These are phyloP conservation scores for Teunomyces funiuensis DNA, from an alignment of 805 yeast genomes.

Conservation along the genomic window DNA sequence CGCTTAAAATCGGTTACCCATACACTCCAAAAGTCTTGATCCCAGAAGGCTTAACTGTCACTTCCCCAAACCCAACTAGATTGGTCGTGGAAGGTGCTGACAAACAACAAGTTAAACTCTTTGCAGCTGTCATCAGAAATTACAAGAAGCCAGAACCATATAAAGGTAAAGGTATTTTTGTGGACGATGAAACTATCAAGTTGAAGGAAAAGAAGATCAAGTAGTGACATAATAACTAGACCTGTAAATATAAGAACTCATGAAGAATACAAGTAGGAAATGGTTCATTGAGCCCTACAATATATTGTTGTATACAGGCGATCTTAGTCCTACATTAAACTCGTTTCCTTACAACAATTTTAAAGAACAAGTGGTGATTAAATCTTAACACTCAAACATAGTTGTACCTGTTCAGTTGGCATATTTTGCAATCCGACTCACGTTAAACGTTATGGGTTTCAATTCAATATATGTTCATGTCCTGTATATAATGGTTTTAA, in stretches of 20 bases:
- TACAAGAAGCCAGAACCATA: conserved; percentile 97
- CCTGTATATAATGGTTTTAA: neutral
- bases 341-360: too few species aligned
- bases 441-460: too few species aligned
- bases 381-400: too few species aligned
- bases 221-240: conserved; percentile 35
- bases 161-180: conserved; percentile 95
- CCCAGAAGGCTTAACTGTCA: conserved; percentile 74
- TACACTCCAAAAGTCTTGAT: conserved; percentile 71
- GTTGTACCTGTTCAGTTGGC: too few species aligned
- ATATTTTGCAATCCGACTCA: too few species aligned
- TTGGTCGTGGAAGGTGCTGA: conserved; percentile 82
- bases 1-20: conserved; percentile 86
- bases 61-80: conserved; percentile 83
- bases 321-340: too few species aligned
- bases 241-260: conserved; percentile 4
- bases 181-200: conserved; percentile 86
- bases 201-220: conserved; percentile 92
- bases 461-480: neutral
- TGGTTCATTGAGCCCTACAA: too few species aligned
- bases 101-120: conserved; percentile 81
- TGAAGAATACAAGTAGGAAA: too few species aligned
- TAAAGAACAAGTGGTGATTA: too few species aligned
- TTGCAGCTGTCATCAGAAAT: conserved; percentile 85
- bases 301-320: neutral